These are phyloP conservation scores for Populus davidiana DNA, from an alignment of 345 rosid species.

Conservation along the genomic window DNA sequence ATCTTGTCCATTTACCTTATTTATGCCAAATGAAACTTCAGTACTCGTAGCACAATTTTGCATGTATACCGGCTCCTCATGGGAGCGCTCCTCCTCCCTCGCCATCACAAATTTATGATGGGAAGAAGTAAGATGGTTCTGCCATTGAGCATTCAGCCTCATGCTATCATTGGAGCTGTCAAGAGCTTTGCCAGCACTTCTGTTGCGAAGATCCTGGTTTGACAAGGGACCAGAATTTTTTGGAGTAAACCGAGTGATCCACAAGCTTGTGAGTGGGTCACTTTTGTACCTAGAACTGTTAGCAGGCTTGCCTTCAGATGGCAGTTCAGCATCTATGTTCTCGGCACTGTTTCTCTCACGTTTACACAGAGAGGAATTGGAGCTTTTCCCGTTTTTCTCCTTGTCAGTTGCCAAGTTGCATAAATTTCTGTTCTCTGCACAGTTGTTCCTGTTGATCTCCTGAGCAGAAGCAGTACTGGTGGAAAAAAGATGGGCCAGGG, in stretches of 20 bases:
- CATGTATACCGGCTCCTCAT: slow-evolving; percentile 13
- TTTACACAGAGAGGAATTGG: slow-evolving; percentile 40
- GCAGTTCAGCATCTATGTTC: slow-evolving; percentile 26
- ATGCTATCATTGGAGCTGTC: slow-evolving; percentile 29
- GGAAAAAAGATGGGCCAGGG: slow-evolving; percentile 28
- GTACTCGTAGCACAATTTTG: slow-evolving; percentile 19
- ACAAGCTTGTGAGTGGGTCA: slow-evolving; percentile 53
- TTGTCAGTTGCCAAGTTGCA: slow-evolving; percentile 19
- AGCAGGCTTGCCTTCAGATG: slow-evolving; percentile 35
- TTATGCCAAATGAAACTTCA: slow-evolving; percentile 36
- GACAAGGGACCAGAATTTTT: slow-evolving; percentile 28
- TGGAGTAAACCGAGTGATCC: slow-evolving; percentile 72
- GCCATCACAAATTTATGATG: slow-evolving; percentile 17
- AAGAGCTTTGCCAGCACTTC: slow-evolving; percentile 13
- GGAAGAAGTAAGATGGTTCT: slow-evolving; percentile 16
- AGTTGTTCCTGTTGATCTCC: slow-evolving; percentile 22
- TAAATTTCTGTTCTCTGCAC: slow-evolving; percentile 32
- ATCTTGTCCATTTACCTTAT: slow-evolving; percentile 21
- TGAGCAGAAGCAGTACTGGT: slow-evolving; percentile 26
- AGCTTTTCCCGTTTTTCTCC: slow-evolving; percentile 36
- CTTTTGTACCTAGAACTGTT: slow-evolving; percentile 33
- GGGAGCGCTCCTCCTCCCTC: slow-evolving; percentile 17
- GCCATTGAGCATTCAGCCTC: slow-evolving; percentile 19
- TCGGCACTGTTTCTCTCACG: slow-evolving; percentile 22
- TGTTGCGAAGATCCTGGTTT: slow-evolving; percentile 23